Conservation (phyloP, 2,329 filamentous ascomycete species). For the Penicillium palitans region DNA sequence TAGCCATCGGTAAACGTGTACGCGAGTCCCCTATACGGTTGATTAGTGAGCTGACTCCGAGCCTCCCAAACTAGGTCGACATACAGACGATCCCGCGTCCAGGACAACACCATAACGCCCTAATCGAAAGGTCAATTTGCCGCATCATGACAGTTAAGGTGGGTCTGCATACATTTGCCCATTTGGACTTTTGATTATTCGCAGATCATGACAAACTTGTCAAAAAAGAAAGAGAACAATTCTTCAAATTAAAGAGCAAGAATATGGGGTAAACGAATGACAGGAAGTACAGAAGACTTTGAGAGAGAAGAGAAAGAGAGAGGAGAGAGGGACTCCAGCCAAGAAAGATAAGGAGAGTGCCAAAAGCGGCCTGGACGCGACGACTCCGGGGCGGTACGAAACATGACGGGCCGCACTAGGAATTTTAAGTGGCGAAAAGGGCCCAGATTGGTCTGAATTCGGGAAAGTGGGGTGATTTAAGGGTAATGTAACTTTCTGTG, state of each 20-base stretch:
- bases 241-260: slow-evolving; percentile 12
- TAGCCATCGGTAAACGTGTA: slow-evolving; percentile 94
- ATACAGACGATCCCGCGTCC: slow-evolving; percentile 88
- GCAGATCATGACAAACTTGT: slow-evolving; percentile 33
- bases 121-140: slow-evolving; percentile 25
- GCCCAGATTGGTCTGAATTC: slow-evolving; percentile 6
- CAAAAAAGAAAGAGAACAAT: slow-evolving; percentile 11
- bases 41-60: slow-evolving; percentile 9
- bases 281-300: slow-evolving; percentile 5
- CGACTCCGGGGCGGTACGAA: slow-evolving; percentile 17
- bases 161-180: slow-evolving; percentile 42
- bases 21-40: slow-evolving; percentile 70
- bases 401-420: slow-evolving; percentile 21
- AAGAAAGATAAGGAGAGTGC: slow-evolving; percentile 22
- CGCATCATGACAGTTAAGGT: neutral
- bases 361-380: slow-evolving; percentile 25
- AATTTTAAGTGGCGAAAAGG: neutral
- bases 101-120: slow-evolving; percentile 87
- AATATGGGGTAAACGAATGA: slow-evolving; percentile 10
- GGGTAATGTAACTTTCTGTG: slow-evolving; percentile 13
- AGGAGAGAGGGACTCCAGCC: neutral
- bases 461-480: slow-evolving; percentile 13
- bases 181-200: slow-evolving; percentile 36
- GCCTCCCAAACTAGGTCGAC: slow-evolving; percentile 22
- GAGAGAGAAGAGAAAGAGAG: neutral